Base-by-base conservation (phyloP, 2,329 filamentous ascomycete genomes). In the Colletotrichum sp. region DNA sequence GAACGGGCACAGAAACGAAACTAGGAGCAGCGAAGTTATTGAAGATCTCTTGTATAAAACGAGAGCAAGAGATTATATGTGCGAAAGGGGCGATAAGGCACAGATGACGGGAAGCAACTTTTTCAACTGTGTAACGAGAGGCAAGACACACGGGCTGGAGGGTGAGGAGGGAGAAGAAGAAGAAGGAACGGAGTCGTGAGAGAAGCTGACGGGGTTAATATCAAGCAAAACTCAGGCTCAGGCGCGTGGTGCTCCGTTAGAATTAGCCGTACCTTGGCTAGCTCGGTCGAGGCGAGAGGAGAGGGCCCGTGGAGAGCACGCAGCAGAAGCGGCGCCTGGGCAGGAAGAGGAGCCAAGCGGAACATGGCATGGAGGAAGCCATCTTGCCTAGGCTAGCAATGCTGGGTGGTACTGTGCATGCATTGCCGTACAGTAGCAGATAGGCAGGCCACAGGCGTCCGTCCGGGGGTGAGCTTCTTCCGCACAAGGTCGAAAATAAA, bases 171-270 rank as follows among this genome's bases (percentile, higher is more conserved):
- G 51, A 65, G 55, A 51, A 59, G 51, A 51, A 63, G 54, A 64
- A 64, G 43, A 63, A 66, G 15, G 59, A 75, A 33, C 5, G 16
- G 24, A 55, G 47, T 61, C 63, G 54, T 59, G 16, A 61, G 61
- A 69, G 71, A 70, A 62, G 66, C 57, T 58, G 68, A 76, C 63
- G 55, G 58, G 66, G 64, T 74, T 70, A 24, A 70, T 71, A 76
- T 66, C 18, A 61, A 77, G 61, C 62, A 77, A 57, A 75, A 73
- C 69, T 34, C 71, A 21, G 29, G 63, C 54, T 31, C 51, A 66
- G 69, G 62, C 69, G 69, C 57, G 63, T 51, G 43, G 43, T 65
- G 51, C 47, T 68, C 69, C 58, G 65, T 51, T 69, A 69, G 66
- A 58, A 51, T 59, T 67, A 67, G 65, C 16, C 57, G 59, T 33